Base-by-base conservation (phyloP, 164 flowering plant genomes). In the Brasenia schreberi region DNA sequence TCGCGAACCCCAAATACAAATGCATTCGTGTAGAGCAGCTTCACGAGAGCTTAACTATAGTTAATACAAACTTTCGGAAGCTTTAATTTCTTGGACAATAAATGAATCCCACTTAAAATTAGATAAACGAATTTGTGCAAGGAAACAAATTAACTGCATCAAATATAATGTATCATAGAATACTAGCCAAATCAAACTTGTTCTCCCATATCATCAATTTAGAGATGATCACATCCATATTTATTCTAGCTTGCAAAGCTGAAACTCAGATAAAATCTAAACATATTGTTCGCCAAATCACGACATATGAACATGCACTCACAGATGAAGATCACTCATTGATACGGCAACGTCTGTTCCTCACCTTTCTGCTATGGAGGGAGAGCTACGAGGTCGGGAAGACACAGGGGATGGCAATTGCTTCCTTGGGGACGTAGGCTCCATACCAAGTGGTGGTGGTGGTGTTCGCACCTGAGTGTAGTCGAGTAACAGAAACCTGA, bases 401-500 rank as follows among this genome's bases (percentile, higher is more conserved):
- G 74, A 18, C 7, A 33, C 7, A 33, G 85, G 77, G 59, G 74
- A 75, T 0, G 72, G 10, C 56, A 49, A 49, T 43, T 64, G 80
- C 64, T 73, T 79, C 69, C 79, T 71, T 0, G 87, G 83, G 12
- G 84, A 71, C 9, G 76, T 33, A 4, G 77, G 71, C 69, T 85
- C 90, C 49, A 69, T 53, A 14, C 56, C 56, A 14, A 49, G 56
- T 14, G 56, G 56, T 9, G 16, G 56, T 73, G 79, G 72, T 9
- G 85, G 85, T 0, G 81, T 75, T 0, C 89, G 89, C 6, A 77
- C 65, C 0, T 70, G 72, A 17, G 94, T 80, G 0, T 80, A 64
- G 0, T 79, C 17, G 6, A 83, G 33, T 14, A 90, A 68, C 14
- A 92, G 85, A 61, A 90, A 49, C 1, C 85, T 73, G 49, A 88